These are phyloP conservation scores for Phytopythium chamaehyphon DNA, from an alignment of 352 stramenopile species.

Conservation along the genomic window DNA sequence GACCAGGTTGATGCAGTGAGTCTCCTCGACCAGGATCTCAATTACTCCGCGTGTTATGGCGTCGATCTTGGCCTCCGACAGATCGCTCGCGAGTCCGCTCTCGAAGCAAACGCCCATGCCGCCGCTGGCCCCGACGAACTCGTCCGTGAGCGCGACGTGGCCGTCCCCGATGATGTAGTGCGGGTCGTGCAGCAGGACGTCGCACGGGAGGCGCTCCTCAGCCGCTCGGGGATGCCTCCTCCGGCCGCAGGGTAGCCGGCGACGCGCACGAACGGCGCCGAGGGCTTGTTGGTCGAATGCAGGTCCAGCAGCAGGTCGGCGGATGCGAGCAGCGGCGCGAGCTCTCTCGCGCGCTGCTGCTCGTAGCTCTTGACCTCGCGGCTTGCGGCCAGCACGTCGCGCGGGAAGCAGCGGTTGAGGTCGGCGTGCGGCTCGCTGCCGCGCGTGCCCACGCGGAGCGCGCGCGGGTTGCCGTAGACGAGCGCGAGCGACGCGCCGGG, in stretches of 20 bases:
- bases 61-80: constrained; percentile 41
- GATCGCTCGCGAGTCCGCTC: constrained; percentile 53
- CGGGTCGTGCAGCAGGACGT: constrained; percentile 65
- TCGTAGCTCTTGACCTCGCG: constrained; percentile 27
- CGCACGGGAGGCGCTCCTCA: constrained; percentile 36
- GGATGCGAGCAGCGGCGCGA: constrained; percentile 44
- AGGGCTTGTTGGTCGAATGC: constrained; percentile 80
- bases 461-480: constrained; percentile 58
- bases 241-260: constrained; percentile 23
- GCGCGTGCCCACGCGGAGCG: constrained; percentile 46
- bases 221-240: constrained; percentile 13
- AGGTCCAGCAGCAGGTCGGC: constrained; percentile 68
- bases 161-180: constrained; percentile 52
- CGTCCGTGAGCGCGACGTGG: constrained; percentile 57
- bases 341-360: constrained; percentile 40
- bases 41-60: constrained; percentile 35
- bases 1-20: constrained; percentile 20
- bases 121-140: constrained; percentile 57
- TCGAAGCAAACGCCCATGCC: constrained; percentile 69
- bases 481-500: constrained; percentile 41
- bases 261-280: constrained; percentile 57
- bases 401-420: constrained; percentile 66
- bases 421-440: constrained; percentile 47
- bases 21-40: constrained; percentile 47
- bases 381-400: constrained; percentile 20